These are phyloP conservation scores for Entelexis paramagnoliae DNA, from an alignment of 1,139 yeast genomes.

Conservation along the genomic window DNA sequence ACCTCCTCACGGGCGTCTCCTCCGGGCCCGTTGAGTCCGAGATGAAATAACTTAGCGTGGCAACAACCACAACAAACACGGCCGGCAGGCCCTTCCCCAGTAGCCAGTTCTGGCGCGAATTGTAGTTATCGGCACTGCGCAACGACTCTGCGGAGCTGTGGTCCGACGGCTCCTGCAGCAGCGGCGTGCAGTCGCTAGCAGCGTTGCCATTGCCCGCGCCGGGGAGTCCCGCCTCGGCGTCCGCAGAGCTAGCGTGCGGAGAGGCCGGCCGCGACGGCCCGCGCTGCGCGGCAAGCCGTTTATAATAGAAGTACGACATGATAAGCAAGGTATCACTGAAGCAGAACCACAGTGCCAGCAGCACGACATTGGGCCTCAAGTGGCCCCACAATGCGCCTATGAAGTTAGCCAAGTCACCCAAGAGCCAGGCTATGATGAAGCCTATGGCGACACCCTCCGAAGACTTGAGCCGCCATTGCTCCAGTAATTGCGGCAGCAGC, in stretches of 20 bases:
- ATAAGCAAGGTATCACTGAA: slow-evolving; percentile 58
- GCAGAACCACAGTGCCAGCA: slow-evolving; percentile 67
- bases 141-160: background rate
- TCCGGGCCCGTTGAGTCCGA: slow-evolving; percentile 30
- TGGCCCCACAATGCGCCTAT: slow-evolving; percentile 64
- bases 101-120: slow-evolving; percentile 18
- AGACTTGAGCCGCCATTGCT: slow-evolving; percentile 68
- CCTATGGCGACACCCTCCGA: slow-evolving; percentile 72
- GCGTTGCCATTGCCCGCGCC: background rate
- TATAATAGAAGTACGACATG: slow-evolving; percentile 47
- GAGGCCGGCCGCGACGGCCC: background rate
- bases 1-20: slow-evolving; percentile 29
- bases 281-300: slow-evolving; percentile 13
- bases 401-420: slow-evolving; percentile 63
- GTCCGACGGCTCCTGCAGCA: slow-evolving; percentile 21
- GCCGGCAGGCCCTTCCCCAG: slow-evolving; percentile 46
- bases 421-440: slow-evolving; percentile 59
- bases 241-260: background rate
- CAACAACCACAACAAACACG: slow-evolving; percentile 57
- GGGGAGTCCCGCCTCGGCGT: background rate
- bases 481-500: slow-evolving; percentile 66
- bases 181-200: slow-evolving; percentile 21
- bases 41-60: slow-evolving; percentile 49
- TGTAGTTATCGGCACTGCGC: background rate
- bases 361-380: slow-evolving; percentile 56